Conservation (phyloP, 2,329 filamentous ascomycete genomes). For the Lecanicillium sp. region DNA sequence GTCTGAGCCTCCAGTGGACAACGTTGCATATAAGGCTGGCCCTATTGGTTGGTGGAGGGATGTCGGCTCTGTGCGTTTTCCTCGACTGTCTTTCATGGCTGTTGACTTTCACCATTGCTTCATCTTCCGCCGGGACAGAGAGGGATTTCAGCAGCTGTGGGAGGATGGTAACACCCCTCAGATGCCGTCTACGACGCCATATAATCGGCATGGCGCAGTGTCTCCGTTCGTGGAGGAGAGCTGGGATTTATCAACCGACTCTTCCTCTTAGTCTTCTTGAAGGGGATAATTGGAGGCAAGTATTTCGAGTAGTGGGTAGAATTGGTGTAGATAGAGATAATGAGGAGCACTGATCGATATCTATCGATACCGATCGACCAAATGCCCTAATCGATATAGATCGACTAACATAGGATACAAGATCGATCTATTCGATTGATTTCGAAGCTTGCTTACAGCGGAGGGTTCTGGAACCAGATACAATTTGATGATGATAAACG, state of each 20-base stretch:
- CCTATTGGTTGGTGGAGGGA: neutral
- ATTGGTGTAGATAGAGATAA: neutral
- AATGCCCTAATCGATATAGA: neutral
- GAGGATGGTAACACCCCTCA: neutral
- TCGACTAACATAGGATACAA: neutral
- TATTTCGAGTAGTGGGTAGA: neutral
- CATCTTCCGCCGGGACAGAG: neutral
- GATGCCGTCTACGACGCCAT: neutral
- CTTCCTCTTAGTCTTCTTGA: constrained; percentile 1
- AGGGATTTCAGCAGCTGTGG: constrained; percentile 3
- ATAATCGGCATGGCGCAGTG: neutral
- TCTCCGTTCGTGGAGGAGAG: constrained; percentile 2
- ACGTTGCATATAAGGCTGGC: neutral
- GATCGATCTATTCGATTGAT: constrained; percentile 2
- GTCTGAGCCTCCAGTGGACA: neutral
- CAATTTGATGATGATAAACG: constrained; percentile 14
- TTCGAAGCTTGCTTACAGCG: constrained; percentile 7
- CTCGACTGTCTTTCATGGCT: neutral
- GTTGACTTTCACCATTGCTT: constrained; percentile 1
- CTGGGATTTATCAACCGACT: neutral
- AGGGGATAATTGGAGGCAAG: constrained; percentile 5
- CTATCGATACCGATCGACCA: neutral
- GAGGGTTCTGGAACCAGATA: constrained; percentile 19
- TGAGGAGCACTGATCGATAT: constrained; percentile 4
- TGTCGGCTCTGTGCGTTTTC: neutral